Conservation (phyloP, 768 basidiomycete genomes). For the Sporobolomyces phaffii region DNA sequence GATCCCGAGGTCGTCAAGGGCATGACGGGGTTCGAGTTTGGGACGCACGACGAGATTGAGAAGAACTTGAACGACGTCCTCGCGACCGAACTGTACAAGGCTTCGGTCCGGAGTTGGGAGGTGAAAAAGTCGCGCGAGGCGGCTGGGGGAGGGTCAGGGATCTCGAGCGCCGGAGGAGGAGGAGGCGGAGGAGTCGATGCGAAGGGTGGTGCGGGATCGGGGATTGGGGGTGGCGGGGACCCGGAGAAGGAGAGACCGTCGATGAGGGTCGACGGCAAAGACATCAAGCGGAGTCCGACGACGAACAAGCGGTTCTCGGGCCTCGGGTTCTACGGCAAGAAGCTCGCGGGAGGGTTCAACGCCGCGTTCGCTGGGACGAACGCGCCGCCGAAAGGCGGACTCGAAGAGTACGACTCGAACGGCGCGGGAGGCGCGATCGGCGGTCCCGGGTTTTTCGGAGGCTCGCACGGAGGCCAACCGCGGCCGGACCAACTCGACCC, state of each 20-base stretch:
- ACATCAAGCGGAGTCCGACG: constrained; percentile 47
- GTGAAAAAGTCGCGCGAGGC: constrained; percentile 41
- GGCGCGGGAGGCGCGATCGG: neutral
- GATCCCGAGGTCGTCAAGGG: constrained; percentile 76
- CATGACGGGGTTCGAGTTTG: constrained; percentile 97
- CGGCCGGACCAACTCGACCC: constrained; percentile 59
- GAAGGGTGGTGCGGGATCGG: too few relatives aligned
- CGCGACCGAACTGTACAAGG: constrained; percentile 67
- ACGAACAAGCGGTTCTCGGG: constrained; percentile 77
- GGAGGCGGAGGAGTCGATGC: too few relatives aligned
- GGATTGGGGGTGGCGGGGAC: too few relatives aligned
- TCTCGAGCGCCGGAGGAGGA: neutral
- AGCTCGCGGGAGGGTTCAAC: constrained; percentile 52
- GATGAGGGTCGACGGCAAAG: constrained; percentile 31
- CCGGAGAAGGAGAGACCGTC: constrained; percentile 26
- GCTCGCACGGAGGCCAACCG: constrained; percentile 7
- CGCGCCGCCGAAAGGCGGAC: constrained; percentile 12
- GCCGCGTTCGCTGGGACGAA: constrained; percentile 34
- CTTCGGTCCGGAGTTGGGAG: constrained; percentile 73
- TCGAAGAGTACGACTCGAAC: neutral
- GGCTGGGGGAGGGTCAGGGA: neutral
- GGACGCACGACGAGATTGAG: constrained; percentile 78
- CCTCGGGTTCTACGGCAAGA: constrained; percentile 87
- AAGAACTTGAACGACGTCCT: constrained; percentile 65
- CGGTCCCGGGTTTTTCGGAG: neutral